Evolutionary conservation across 768 basidiomycete species (phyloP), one percentile per base, ranked within the genome.

Genomic region (Mycena pura): DNA sequence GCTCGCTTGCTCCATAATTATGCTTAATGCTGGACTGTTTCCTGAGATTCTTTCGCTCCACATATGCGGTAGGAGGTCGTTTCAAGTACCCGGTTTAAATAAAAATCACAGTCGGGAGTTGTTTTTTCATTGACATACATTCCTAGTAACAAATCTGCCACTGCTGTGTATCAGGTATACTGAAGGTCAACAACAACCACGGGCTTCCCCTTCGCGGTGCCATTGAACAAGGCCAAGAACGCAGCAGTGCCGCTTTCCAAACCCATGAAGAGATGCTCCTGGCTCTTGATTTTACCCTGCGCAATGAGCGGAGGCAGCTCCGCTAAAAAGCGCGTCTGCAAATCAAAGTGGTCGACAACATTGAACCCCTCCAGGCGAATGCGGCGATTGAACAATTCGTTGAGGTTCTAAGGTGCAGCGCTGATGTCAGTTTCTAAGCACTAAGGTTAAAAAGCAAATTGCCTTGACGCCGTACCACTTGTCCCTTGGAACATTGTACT

Each of bases 291-390:
- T 61, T 76, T 71, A 1, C 81, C 80, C 3, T 71, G 66, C 1
- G 77, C 77, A 46, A 83, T 62, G 8, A 73, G 66, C 8, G 70
- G 65, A 4, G 79, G 80, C 3, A 84, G 63, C 22, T 72, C 68
- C 32, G 60, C 63, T 57, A 79, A 74, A 69, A 84, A 84, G 15
- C 69, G 63, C 29, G 60, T 73, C 77, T 63, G 79, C 75, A 0
- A 67, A n/a, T 68, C 58, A 6, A 73, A 54, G 62, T 70, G 41
- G 32, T 55, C 69, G 4, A 54, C 54, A 10, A 76, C 66, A 41
- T 78, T 69, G 68, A 82, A 79, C 1, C 81, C 80, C 22, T 69
- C 61, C 19, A 82, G 69, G 27, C 60, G 75, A 17, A 80, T 64
- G 45, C 78, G 75, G 63, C 75, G 77, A 6, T 61, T 32, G 43